These are phyloP conservation scores for Fusarium chuoi DNA, from an alignment of 2,329 filamentous ascomycete genomes.

Conservation along the genomic window DNA sequence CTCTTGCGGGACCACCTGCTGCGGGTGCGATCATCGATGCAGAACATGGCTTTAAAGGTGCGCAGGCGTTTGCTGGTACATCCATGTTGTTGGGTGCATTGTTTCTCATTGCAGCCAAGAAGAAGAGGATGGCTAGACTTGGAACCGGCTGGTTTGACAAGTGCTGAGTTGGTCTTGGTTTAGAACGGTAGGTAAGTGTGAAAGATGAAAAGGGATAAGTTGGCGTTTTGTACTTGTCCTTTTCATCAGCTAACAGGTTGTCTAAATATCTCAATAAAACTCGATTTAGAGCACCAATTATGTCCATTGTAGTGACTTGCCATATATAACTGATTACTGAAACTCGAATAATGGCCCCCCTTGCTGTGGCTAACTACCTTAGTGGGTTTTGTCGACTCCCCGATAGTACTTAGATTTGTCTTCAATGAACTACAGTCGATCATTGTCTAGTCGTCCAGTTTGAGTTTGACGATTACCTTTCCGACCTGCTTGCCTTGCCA, in stretches of 20 bases:
- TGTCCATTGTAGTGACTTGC: not conserved
- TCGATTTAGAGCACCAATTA: not conserved
- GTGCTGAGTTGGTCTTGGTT: conserved; percentile 41
- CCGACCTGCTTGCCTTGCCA: conserved; percentile 57
- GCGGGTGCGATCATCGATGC: conserved; percentile 60
- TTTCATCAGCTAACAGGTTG: not conserved
- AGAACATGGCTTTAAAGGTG: conserved; percentile 58
- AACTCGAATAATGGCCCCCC: not conserved
- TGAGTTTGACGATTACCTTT: conserved; percentile 49
- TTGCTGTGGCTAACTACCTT: not conserved
- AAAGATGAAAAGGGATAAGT: not conserved
- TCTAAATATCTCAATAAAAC: not conserved
- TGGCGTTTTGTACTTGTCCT: not conserved
- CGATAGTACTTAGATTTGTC: not conserved
- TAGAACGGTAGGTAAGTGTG: not conserved
- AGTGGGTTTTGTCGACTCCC: not conserved
- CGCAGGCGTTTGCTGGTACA: conserved; percentile 60
- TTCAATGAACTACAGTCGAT: not conserved
- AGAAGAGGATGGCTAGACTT: conserved; percentile 51
- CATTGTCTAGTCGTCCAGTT: not conserved
- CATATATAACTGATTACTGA: not conserved
- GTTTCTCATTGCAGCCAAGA: conserved; percentile 53
- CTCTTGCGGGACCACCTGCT: conserved; percentile 63
- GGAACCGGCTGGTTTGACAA: conserved; percentile 54
- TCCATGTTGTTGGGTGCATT: conserved; percentile 54